Evolutionary conservation across 805 yeast species (phyloP).

Genomic region (Danielozyma ontarioensis): DNA sequence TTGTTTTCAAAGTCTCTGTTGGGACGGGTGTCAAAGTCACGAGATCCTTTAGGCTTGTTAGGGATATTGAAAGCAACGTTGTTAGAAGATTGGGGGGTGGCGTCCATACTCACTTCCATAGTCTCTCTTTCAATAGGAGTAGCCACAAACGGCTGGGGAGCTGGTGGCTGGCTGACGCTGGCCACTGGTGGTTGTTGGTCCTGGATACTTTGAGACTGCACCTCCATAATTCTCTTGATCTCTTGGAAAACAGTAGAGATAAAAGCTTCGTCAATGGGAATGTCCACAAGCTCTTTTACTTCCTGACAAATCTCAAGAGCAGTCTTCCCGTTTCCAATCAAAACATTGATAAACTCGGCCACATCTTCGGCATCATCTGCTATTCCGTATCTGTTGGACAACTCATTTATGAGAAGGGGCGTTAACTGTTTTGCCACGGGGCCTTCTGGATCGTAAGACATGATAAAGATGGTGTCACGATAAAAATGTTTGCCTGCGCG

Average conservation of each 20-base stretch:
- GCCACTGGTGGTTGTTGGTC: neutral
- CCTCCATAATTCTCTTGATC: slow-evolving; percentile 35
- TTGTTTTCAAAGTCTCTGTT: neutral
- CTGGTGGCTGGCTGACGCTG: neutral
- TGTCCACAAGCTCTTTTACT: slow-evolving; percentile 55
- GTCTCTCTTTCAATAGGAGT: too few species aligned
- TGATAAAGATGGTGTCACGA: slow-evolving; percentile 3
- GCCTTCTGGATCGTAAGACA: slow-evolving; percentile 37
- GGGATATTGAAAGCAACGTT: neutral
- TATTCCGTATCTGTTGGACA: slow-evolving; percentile 27
- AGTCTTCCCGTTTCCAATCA: slow-evolving; percentile 63
- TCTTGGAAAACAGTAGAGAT: slow-evolving; percentile 56
- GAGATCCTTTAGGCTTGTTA: neutral
- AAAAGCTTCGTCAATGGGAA: slow-evolving; percentile 53
- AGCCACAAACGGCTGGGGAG: neutral
- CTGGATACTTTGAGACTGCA: neutral
- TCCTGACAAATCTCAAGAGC: slow-evolving; percentile 58
- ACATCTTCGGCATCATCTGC: slow-evolving; percentile 34
- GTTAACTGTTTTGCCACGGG: slow-evolving; percentile 32
- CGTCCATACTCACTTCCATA: neutral
- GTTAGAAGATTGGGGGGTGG: neutral
- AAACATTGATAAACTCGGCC: slow-evolving; percentile 58
- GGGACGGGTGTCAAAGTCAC: neutral
- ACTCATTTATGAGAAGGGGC: slow-evolving; percentile 29
- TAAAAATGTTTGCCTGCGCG: neutral